Conservation (phyloP, 371 early-diverging fungal species). For the Mucor indicus region DNA sequence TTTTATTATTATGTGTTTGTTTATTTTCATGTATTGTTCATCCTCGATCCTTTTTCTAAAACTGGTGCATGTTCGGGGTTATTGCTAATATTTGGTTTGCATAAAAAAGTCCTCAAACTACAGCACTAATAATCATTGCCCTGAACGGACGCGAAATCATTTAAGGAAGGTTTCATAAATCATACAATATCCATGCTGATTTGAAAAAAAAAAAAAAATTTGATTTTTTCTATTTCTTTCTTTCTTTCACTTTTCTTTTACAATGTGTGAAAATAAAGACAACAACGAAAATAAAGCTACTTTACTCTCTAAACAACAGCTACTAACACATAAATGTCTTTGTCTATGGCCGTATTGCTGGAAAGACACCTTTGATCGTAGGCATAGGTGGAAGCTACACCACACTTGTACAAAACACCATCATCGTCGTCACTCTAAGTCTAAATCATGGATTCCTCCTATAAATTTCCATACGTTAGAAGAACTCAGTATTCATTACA, state of each 20-base stretch:
- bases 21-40: too few species aligned
- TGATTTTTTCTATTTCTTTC: background rate
- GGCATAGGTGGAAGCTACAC: too few species aligned
- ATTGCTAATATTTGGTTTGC: too few species aligned
- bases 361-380: too few species aligned
- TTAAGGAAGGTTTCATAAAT: background rate
- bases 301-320: too few species aligned
- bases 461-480: constrained; percentile 22
- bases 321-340: too few species aligned
- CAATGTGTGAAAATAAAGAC: background rate
- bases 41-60: too few species aligned
- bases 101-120: background rate
- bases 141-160: background rate
- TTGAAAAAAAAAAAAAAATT: background rate
- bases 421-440: background rate
- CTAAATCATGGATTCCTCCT: constrained; percentile 22
- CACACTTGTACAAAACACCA: background rate
- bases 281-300: too few species aligned
- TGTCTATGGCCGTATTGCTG: too few species aligned
- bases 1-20: too few species aligned
- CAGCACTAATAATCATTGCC: background rate
- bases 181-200: background rate
- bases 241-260: background rate
- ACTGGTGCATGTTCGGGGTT: too few species aligned
- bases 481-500: constrained; percentile 50